Evolutionary conservation across 1,139 yeast genomes (phyloP), one percentile per base, ranked within the genome.

Genomic region (Yarrowia galli): DNA sequence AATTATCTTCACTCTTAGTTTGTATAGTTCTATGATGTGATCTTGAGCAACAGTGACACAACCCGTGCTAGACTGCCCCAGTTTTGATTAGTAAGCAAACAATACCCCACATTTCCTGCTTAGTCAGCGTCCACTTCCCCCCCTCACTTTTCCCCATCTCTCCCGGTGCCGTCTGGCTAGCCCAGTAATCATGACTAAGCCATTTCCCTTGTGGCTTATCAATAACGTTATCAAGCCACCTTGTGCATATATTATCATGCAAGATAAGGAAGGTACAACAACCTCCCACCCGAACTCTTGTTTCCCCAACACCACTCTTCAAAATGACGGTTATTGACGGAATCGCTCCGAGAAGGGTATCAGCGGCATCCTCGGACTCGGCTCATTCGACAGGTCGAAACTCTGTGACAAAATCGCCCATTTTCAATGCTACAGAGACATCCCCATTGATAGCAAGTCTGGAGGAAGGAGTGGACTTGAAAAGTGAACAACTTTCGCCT

Each of bases 181-280:
- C n/a, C n/a, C n/a, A n/a, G n/a, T n/a, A 48, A 16, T 16, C 15
- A 28, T 25, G 16, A 28, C 36, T 15, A 43, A 20, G n/a, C n/a
- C n/a, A n/a, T n/a, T n/a, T n/a, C n/a, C 18, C 18, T 16, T 8
- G 42, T 51, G 43, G 40, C 28, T 51, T 22, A 35, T 51, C 42
- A 18, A 51, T 32, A 51, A 15, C 36, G 58, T 51, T 51, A 51
- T 51, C 58, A 51, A 51, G 58, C 58, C 58, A 51, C 58, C n/a
- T n/a, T 51, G 58, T 51, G 58, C 58, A 51, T 51, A 20, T n/a
- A 13, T 23, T n/a, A 36, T 51, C 43, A 51, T 51, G 58, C 58
- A 51, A 51, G 58, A 51, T 51, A 51, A 51, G 43, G 15, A 10
- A 49, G 22, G 32, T 13, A n/a, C 48, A 28, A n/a, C 23, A n/a